Base-by-base conservation (phyloP, 2,329 filamentous ascomycete species). In the Colletotrichum noveboracense region DNA sequence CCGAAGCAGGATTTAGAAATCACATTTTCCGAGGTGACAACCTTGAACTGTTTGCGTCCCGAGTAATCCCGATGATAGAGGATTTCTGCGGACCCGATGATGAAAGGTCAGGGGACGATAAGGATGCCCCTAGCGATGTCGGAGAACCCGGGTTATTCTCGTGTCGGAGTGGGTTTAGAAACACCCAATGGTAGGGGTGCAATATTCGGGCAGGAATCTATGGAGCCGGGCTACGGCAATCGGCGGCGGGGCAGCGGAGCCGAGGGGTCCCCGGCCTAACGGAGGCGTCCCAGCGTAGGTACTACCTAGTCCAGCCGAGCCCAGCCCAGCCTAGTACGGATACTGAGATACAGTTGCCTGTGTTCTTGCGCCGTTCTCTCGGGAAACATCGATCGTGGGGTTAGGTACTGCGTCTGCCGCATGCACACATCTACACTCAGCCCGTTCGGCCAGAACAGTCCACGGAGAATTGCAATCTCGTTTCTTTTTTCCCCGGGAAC, bases 141-240 rank as follows among this genome's bases (percentile, higher is more conserved):
- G n/a, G 30, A n/a, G 6, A 48, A 66, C 65, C 73, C 73, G 73
- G 67, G 38, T 55, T 75, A 56, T 75, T 75, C 32, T 75, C 73
- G 73, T 56, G 60, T 24, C 36, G 9, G 28, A 66, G 48, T n/a
- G 24, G 61, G 18, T 10, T 24, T 36, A 10, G 4, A 16, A 36
- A 34, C 24, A 32, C 38, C 26, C 34, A 48, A 60, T 21, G 48
- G 26, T 24, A 52, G 30, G 52, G 26, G 66, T 61, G 18, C 28
- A 26, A 34, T 7, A 55, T 55, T 55, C 36, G 69, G 62, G 36
- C 28, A 68, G 62, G 26, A 28, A 61, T 61, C n/a, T 13, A 48
- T 74, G 58, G 66, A 58, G 43, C 58, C 43, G 55, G 73, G 64
- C 52, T 28, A 71, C 73, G 73, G 73, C 69, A 75, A 72, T 75